A percentile compares a stretch with the other conserved stretches of the same genome.
phyloP scores from a whole-genome alignment of 1,284 basidiomycete genomes.

The Cerrena zonata region DNA sequence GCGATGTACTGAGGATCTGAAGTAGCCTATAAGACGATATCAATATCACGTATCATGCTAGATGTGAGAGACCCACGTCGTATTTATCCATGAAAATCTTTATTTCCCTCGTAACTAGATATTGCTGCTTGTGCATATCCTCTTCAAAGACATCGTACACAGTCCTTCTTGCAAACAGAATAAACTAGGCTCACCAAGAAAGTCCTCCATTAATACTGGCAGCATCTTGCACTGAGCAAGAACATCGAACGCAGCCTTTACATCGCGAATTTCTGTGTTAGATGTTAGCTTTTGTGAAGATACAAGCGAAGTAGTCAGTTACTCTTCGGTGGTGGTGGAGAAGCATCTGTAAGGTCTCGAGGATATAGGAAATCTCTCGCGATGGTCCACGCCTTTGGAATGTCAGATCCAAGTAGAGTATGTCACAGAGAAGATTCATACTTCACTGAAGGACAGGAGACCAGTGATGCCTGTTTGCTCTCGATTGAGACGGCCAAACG shows the following conservation, averaged over 20 bases:
- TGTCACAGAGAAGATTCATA: slow-evolving; percentile 8
- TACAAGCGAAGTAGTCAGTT: no score
- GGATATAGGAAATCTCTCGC: slow-evolving; percentile 55
- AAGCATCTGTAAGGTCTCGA: slow-evolving; percentile 40
- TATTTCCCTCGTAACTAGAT: slow-evolving; percentile 58
- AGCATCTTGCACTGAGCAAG: slow-evolving; percentile 53
- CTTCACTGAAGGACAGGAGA: slow-evolving; percentile 60
- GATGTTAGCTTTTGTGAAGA: no score
- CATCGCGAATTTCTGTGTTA: slow-evolving; percentile 38
- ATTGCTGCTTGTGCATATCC: slow-evolving; percentile 53
- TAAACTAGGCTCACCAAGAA: slow-evolving; percentile 45
- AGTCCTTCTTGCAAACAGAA: neutral
- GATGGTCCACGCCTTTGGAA: slow-evolving; percentile 55
- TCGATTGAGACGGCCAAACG: slow-evolving; percentile 60
- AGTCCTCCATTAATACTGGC: slow-evolving; percentile 58
- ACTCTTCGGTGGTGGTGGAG: no score
- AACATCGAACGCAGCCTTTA: slow-evolving; percentile 49
- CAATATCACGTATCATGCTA: neutral
- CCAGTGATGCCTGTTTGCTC: slow-evolving; percentile 60
- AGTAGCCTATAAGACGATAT: slow-evolving; percentile 33
- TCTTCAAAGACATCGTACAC: no score
- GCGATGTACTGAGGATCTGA: slow-evolving; percentile 44
- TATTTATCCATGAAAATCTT: slow-evolving; percentile 51
- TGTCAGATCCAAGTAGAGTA: slow-evolving; percentile 1
- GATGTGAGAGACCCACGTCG: slow-evolving; percentile 37